A percentile compares a stretch with the other conserved stretches of the same genome.
These are phyloP conservation scores for Aspergillus sp. DNA, from an alignment of 2,329 filamentous ascomycete species.

Conservation along the genomic window DNA sequence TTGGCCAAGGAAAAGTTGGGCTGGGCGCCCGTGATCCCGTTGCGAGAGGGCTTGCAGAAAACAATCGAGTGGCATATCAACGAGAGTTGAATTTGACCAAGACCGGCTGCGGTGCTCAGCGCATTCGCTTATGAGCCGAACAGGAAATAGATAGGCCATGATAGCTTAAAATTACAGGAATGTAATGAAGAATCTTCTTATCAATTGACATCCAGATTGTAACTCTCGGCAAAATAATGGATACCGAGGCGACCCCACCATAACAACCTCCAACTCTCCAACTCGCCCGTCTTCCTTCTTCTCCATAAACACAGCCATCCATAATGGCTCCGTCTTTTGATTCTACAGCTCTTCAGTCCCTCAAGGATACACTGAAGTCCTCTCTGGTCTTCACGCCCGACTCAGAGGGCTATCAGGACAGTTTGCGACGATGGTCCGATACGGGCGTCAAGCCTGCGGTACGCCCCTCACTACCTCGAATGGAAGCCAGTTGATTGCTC, in stretches of 20 bases:
- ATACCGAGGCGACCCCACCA: no score
- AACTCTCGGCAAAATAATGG: no score
- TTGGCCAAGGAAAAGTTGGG: constrained; percentile 18
- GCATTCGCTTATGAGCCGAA: no score
- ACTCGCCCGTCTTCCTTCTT: neutral
- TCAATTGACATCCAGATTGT: no score
- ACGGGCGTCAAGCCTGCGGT: constrained; percentile 25
- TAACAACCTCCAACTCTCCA: neutral
- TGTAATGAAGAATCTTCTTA: no score
- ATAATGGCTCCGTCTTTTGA: neutral
- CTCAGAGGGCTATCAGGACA: constrained; percentile 16
- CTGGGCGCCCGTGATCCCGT: constrained; percentile 18
- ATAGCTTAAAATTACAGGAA: no score
- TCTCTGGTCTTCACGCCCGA: constrained; percentile 15
- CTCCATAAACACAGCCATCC: neutral
- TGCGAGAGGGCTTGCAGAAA: constrained; percentile 19
- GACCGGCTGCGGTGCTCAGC: no score
- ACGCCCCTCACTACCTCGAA: constrained; percentile 1
- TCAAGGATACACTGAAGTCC: constrained; percentile 7
- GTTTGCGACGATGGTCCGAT: constrained; percentile 24
- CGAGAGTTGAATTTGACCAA: no score
- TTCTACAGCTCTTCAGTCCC: constrained; percentile 4
- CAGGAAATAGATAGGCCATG: no score
- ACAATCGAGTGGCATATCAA: constrained; percentile 17
- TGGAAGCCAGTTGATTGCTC: neutral